Base-by-base conservation (phyloP, 768 basidiomycete genomes). In the Tephrocybe sp. region DNA sequence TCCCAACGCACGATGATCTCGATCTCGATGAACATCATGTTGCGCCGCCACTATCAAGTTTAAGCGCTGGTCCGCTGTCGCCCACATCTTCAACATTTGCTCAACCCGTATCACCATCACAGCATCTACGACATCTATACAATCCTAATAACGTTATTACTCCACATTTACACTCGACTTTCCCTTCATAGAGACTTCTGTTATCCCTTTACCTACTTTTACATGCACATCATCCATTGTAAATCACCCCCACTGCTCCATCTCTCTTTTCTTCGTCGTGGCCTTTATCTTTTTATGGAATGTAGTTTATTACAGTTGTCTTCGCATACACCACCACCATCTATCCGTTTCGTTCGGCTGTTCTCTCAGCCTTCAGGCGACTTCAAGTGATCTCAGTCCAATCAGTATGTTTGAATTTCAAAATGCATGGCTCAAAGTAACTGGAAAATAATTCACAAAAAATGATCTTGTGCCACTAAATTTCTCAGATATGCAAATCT, bases 1-100 rank as follows among this genome's bases (percentile, higher is more conserved):
- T 90, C 65, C 77, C 80, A 21, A 59, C 65, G 19, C 57, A 60
- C 35, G 55, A 66, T 12, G 60, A 63, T 24, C 26, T 43, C 13
- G 45, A 55, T n/a, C 27, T 30, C 13, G 22, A 49, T n/a, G 47
- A 31, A 13, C 39, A 41, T 13, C 26, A 34, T 15, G 44, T 25
- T 19, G 43, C 31, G 30, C 40, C 46, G 9, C 45, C 42, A 25
- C 44, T 44, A 4, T 24, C 26, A 9, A 47, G n/a, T n/a, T n/a
- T n/a, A n/a, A n/a, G 19, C 45, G 22, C 22, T 26, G 32, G 42
- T 25, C 47, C 11, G 19, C 18, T 40, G 21, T 54, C 37, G 7
- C 47, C 46, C 6, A 13, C 18, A 11, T 30, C 37, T 3, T 37
- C 19, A 0, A 36, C 39, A 13, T 18, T 45, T 40, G 31, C 27